Conservation (phyloP, 1,284 basidiomycete genomes). For the Pseudozyma hubeiensis region DNA sequence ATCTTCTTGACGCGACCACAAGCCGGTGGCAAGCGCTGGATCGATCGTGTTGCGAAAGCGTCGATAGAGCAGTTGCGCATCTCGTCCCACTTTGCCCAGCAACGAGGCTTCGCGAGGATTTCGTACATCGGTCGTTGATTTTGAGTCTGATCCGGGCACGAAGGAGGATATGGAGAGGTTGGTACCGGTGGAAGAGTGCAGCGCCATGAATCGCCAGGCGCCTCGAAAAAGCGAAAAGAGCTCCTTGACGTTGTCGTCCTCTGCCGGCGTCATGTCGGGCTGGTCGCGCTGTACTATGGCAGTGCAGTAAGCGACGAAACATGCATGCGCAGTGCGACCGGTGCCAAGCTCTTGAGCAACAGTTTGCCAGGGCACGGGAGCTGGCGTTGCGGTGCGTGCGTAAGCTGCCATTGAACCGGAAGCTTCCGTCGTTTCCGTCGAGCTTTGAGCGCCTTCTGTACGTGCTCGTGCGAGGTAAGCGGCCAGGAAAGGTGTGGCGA, state of each 20-base stretch:
- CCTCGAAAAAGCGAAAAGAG: conserved; percentile 44
- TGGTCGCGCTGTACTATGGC: conserved; percentile 27
- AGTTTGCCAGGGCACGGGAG: conserved; percentile 28
- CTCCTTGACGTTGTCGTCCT: conserved; percentile 28
- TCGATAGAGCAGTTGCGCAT: conserved; percentile 27
- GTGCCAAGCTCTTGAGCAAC: conserved; percentile 28
- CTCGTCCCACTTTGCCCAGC: conserved; percentile 30
- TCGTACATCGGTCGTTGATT: neutral
- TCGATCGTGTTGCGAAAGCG: conserved; percentile 38
- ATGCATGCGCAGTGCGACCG: conserved; percentile 27
- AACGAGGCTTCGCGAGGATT: conserved; percentile 5
- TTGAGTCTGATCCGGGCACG: neutral
- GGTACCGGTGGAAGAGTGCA: conserved; percentile 16
- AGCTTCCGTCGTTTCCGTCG: too few species aligned
- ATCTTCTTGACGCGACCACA: conserved; percentile 39
- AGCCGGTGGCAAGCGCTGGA: conserved; percentile 31
- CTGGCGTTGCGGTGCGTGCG: neutral
- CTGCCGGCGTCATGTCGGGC: conserved; percentile 20
- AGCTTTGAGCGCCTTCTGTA: neutral
- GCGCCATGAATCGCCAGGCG: conserved; percentile 42
- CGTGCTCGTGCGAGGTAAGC: conserved; percentile 1
- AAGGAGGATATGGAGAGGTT: conserved; percentile 15
- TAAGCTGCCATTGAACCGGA: neutral
- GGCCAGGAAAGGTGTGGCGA: conserved; percentile 20
- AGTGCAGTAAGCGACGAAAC: conserved; percentile 32